Evolutionary conservation across 306 rosid species (phyloP), one percentile per base, ranked within the genome.

Genomic region (Cucumis cinereus): DNA sequence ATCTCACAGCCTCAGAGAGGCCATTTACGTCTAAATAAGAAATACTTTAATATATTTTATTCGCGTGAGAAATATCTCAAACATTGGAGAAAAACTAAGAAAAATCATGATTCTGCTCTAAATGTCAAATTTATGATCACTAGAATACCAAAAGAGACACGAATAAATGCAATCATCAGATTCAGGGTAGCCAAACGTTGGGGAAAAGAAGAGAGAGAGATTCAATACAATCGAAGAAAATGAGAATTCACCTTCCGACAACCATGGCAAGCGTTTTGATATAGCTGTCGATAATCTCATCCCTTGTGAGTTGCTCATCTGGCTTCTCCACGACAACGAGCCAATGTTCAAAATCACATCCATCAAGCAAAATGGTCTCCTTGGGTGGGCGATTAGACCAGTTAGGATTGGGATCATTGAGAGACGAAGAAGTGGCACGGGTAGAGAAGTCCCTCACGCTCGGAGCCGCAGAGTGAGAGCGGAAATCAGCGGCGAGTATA

Each of bases 341-440:
- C 99, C 99, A 95, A 83, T 95, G 99, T 80, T 95, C 96, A 63
- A 90, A 95, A 81, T 95, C 98, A 76, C 98, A 95, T 2, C 99
- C 99, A 54, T 95, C 99, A 57, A 92, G 96, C 69, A 95, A 78
- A 15, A 95, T 92, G 1, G 97, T 95, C 85, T 95, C 99, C 74
- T 90, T 90, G 1, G 98, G 99, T 8, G 97, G 97, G 1, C 97
- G 92, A 74, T 92, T 95, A 17, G 96, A 90, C 98, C 96, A 92
- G 85, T 92, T 90, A 3, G 98, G 99, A 76, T 83, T 95, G 0
- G 96, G 99, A 79, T 95, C 98, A 23, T 84, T 87, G 81, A 95
- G 98, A 6, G 99, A 92, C 4, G 98, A 89, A 4, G 97, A 82
- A 10, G 99, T 87, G 26, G 97, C 82, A 58, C 96, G 95, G 5